phyloP scores from a whole-genome alignment of 768 basidiomycete species.

The Amanita polypyramis region DNA sequence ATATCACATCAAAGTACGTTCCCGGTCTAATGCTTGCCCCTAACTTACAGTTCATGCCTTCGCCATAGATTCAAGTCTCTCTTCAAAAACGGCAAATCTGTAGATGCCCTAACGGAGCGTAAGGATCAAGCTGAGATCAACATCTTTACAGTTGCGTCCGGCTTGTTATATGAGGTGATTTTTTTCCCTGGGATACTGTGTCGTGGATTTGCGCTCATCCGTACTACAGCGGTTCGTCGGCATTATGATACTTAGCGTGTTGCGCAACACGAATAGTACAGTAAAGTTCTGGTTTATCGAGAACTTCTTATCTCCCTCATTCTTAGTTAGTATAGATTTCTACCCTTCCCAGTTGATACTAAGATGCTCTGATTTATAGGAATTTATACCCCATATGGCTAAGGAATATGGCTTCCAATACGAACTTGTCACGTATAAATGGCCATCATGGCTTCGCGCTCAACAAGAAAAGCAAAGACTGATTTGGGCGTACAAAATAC shows the following conservation, averaged over 20 bases:
- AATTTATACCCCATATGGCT: slow-evolving; percentile 91
- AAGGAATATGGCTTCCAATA: slow-evolving; percentile 90
- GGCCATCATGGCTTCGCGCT: slow-evolving; percentile 96
- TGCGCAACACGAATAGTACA: slow-evolving; percentile 85
- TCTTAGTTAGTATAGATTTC: slow-evolving; percentile 50
- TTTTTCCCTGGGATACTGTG: neutral
- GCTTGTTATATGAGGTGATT: slow-evolving; percentile 83
- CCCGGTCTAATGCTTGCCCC: neutral
- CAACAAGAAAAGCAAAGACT: slow-evolving; percentile 98
- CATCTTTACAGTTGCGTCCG: slow-evolving; percentile 98
- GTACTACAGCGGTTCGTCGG: slow-evolving; percentile 77
- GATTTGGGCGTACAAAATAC: slow-evolving; percentile 99
- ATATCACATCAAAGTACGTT: slow-evolving; percentile 41
- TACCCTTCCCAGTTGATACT: neutral
- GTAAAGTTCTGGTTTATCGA: slow-evolving; percentile 99
- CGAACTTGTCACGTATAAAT: slow-evolving; percentile 97
- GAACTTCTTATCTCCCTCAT: slow-evolving; percentile 96
- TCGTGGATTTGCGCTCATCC: slow-evolving; percentile 4
- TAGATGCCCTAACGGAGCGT: slow-evolving; percentile 13
- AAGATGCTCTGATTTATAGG: slow-evolving; percentile 31
- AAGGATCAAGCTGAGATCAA: slow-evolving; percentile 83
- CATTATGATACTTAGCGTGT: slow-evolving; percentile 96
- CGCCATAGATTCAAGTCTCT: slow-evolving; percentile 32
- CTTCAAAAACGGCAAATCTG: slow-evolving; percentile 21
- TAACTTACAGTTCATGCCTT: slow-evolving; percentile 11